Base-by-base conservation (phyloP, 176 grass and related monocot genomes). In the Paspalum notatum region DNA sequence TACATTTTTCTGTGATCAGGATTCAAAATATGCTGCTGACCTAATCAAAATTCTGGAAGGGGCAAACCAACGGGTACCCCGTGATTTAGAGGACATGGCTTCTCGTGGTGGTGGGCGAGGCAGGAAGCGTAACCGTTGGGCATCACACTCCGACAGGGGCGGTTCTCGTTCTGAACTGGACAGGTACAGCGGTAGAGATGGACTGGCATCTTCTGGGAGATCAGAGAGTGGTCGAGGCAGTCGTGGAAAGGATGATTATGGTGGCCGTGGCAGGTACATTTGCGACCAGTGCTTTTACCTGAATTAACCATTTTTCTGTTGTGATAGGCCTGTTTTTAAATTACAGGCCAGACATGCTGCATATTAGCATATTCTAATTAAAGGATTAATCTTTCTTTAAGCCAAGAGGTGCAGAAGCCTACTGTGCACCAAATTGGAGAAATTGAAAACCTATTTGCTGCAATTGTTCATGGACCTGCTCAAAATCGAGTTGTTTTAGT, bases 1-100 rank as follows among this genome's bases (percentile, higher is more conserved):
- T 83, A 98, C 95, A 42, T 98, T 98, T 86, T 92, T 98, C 83
- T 98, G 92, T 58, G 85, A 94, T 16, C 83, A 89, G 63, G 95
- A 98, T 76, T 91, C 95, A 61, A 92, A 94, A 83, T 94, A 92
- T 37, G 92, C 92, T 56, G 38, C 90, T 46, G 95, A 98, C 76
- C 88, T 98, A 50, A 82, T 98, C 72, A 98, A 94, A 89, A 90
- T 98, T 44, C 90, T 98, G 24, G 75, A 91, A 88, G 92, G 84
- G n/a, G 92, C 95, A 62, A 87, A 98, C 43, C 95, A 98, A 74
- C 75, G 59, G 62, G 88, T 98, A 12, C 92, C 95, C 21, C 90
- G 65, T 80, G 92, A 98, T 65, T 81, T 98, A 27, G 55, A 66
- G 82, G 95, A 91, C 64, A 90, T 95, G 90, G 87, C 90, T 17